Conservation (phyloP, 495 filamentous ascomycete genomes). For the Hyaloscypha hepaticicola region DNA sequence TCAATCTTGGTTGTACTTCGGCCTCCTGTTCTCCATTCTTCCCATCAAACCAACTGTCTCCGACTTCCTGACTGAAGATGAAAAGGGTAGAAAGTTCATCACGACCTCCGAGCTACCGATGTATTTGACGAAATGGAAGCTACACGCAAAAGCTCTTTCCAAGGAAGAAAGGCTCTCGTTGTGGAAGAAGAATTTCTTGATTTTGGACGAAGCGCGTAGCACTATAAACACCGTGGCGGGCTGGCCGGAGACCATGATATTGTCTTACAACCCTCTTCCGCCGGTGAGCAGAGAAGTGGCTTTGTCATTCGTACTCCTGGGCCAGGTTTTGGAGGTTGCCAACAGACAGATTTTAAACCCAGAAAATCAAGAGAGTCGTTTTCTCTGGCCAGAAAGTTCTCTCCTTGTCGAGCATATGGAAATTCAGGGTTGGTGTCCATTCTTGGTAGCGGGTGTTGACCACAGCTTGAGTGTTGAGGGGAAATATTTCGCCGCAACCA, state of each 20-base stretch:
- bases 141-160: background rate
- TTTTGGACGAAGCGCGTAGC: background rate
- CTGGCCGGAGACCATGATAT: background rate
- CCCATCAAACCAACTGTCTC: background rate
- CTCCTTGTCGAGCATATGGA: conserved; percentile 2
- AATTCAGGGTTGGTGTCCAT: background rate
- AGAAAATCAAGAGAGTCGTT: background rate
- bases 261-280: background rate
- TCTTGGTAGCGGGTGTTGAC: background rate
- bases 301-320: background rate
- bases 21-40: background rate
- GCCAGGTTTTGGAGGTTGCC: background rate
- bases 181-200: background rate
- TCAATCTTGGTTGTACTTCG: background rate
- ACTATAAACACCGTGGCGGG: background rate
- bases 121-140: background rate
- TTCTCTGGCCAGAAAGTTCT: background rate
- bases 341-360: background rate
- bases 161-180: background rate
- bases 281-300: background rate
- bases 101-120: background rate
- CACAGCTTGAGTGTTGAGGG: background rate
- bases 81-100: background rate
- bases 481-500: background rate
- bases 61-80: background rate